Conservation (phyloP, 2,329 filamentous ascomycete genomes). For the Diaporthe velutina region DNA sequence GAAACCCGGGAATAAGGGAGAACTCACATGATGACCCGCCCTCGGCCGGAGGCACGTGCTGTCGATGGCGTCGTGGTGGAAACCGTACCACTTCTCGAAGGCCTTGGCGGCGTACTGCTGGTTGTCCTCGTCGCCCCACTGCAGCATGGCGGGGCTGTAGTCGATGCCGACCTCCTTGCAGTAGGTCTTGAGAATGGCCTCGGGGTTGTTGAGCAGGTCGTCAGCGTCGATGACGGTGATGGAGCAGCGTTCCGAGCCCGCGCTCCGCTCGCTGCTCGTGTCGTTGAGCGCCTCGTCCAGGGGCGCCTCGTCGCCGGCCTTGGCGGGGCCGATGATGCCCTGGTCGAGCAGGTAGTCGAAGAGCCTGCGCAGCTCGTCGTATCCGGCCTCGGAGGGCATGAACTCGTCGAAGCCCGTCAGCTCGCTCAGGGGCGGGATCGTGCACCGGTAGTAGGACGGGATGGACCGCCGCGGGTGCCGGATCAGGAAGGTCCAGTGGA, state of each 20-base stretch:
- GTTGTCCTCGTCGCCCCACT: conserved; percentile 83
- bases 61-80: conserved; percentile 93
- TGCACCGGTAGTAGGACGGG: conserved; percentile 95
- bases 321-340: conserved; percentile 77
- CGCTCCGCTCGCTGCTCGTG: conserved; percentile 28
- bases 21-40: conserved; percentile 70
- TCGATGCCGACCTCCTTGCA: conserved; percentile 85
- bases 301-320: conserved; percentile 59
- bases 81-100: conserved; percentile 98
- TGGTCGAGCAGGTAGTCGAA: conserved; percentile 85
- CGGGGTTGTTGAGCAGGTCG: conserved; percentile 89
- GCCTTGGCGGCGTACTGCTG: conserved; percentile 76
- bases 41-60: conserved; percentile 82
- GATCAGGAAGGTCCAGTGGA: conserved; percentile 97
- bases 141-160: conserved; percentile 83
- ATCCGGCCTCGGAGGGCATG: conserved; percentile 89
- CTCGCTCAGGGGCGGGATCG: conserved; percentile 84
- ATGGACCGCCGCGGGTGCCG: conserved; percentile 93
- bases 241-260: conserved; percentile 33
- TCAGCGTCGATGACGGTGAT: conserved; percentile 95
- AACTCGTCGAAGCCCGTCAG: conserved; percentile 90
- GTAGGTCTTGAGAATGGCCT: conserved; percentile 80
- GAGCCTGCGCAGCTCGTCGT: conserved; percentile 85
- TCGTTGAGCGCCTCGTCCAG: conserved; percentile 44
- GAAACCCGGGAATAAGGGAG: background rate